Base-by-base conservation (phyloP, 345 rosid genomes). In the Citrus trifoliata region DNA sequence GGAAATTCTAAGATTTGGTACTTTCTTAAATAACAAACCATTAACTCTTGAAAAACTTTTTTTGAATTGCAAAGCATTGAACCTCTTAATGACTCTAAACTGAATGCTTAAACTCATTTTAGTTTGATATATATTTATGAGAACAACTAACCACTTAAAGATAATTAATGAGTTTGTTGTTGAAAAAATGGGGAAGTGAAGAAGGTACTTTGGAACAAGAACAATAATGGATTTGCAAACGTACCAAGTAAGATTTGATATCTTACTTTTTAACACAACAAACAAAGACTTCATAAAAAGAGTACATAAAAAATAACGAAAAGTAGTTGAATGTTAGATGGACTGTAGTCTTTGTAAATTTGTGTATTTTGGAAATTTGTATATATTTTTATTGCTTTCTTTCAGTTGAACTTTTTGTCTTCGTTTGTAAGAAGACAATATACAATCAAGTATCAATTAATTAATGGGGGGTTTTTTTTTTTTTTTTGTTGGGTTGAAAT, bases 321-420 rank as follows among this genome's bases (percentile, higher is more conserved):
- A 33, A 48, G 24, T 42, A 62, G 65, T 71, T 83, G 79, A 83
- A 81, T n/a, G 78, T 67, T 80, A 35, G 83, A 32, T 76, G 83
- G 80, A 82, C 65, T n/a, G 25, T 73, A 78, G 84, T 37, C 14
- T 0, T 68, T 66, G 85, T 73, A 69, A 56, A 71, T 32, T 76
- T 56, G 82, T 68, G 55, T 32, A 76, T 28, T 35, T 67, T 75
- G 74, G 82, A 67, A 75, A 65, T 60, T 12, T 25, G 73, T 19
- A 16, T 21, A 37, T 21, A 67, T 73, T 70, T 75, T 46, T 25
- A 56, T 25, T 10, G 67, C 72, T 19, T 51, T 0, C 64, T 83
- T 68, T 55, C 78, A 35, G 79, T 19, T 32, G 71, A n/a, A 35
- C 73, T 28, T 51, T 76, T 77, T 85, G 82, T 75, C 80, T 53